Conservation (phyloP, 2,329 filamentous ascomycete species). For the Penicillium brevicompactum region DNA sequence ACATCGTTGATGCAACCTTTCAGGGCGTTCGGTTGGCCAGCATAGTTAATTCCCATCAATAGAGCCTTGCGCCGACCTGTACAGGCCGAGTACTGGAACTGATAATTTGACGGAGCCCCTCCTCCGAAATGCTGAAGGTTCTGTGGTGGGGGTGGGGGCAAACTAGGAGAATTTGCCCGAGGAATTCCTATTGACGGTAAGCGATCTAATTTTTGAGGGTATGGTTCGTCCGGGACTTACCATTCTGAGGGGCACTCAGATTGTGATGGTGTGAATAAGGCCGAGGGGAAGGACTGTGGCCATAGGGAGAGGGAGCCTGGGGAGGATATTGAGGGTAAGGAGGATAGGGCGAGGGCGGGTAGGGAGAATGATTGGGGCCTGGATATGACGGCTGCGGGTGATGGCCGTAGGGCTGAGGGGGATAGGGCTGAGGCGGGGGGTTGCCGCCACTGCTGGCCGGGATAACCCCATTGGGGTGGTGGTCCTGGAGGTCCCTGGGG, state of each 20-base stretch:
- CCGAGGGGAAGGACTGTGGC: constrained; percentile 9
- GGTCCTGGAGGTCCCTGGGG: constrained; percentile 20
- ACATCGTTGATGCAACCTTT: constrained; percentile 96
- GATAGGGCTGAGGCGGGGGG: constrained; percentile 23
- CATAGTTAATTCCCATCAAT: constrained; percentile 95
- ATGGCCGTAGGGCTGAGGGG: constrained; percentile 17
- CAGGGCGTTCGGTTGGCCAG: constrained; percentile 83
- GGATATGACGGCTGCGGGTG: constrained; percentile 14
- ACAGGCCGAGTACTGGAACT: constrained; percentile 91
- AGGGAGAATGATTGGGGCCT: constrained; percentile 3
- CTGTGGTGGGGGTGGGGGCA: constrained; percentile 68
- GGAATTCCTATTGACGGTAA: constrained; percentile 45
- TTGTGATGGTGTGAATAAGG: constrained; percentile 14
- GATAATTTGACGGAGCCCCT: constrained; percentile 77
- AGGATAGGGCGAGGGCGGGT: constrained; percentile 6
- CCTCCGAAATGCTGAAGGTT: constrained; percentile 72
- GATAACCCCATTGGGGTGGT: constrained; percentile 12
- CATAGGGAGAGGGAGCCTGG: constrained; percentile 8
- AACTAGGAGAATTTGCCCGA: constrained; percentile 55
- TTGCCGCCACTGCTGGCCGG: constrained; percentile 7
- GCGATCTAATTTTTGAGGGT: not conserved
- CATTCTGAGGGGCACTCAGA: constrained; percentile 14
- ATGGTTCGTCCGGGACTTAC: constrained; percentile 2
- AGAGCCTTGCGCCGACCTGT: constrained; percentile 85
- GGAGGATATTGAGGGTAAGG: constrained; percentile 14